Evolutionary conservation across 768 basidiomycete genomes (phyloP), one percentile per base, ranked within the genome.

Genomic region (Xerocomellus amylosporus): DNA sequence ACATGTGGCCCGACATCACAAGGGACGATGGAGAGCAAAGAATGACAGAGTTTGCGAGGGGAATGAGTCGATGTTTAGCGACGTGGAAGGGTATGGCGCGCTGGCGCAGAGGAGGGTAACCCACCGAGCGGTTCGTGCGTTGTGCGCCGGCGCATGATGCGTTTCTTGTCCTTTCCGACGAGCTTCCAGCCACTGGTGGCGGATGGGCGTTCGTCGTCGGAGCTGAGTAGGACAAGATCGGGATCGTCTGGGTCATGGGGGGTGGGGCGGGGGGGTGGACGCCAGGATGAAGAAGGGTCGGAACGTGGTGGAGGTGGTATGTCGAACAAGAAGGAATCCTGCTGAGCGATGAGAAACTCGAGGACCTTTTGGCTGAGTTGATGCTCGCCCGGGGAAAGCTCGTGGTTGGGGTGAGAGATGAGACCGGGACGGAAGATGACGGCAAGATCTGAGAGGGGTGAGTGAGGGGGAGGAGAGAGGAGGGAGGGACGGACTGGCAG

Each of bases 381-480:
- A 73, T 98, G 93, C 66, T 96, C 93, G 43, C 81, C 74, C 1
- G 93, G 93, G 7, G 82, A 83, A 77, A 95, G 83, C 64, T 93
- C 90, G 65, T 98, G 93, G 22, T 78, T 72, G 2, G 93, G 90
- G 68, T 94, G 92, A 9, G 92, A 90, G 55, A 99, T 85, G 5
- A 99, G 76, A 17, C 95, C 97, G 0, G 97, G 97, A 54, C 94
- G 90, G 73, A 99, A 99, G 60, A 98, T 96, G 43, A 96, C 89
- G 17, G 96, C 97, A 19, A 99, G 85, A 74, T 99, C 96, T 93
- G 67, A 24, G 26, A 10, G 8, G 4, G n/a, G 49, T 51, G 33
- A 45, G 53, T 7, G 14, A 37, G 20, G 39, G 20, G 28, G 45
- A 42, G 49, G 50, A 12, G 17, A 39, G 31, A 30, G 20, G 56